Evolutionary conservation across 164 flowering plant species (phyloP), one percentile per base, ranked within the genome.

Genomic region (Echeveria elegans): DNA sequence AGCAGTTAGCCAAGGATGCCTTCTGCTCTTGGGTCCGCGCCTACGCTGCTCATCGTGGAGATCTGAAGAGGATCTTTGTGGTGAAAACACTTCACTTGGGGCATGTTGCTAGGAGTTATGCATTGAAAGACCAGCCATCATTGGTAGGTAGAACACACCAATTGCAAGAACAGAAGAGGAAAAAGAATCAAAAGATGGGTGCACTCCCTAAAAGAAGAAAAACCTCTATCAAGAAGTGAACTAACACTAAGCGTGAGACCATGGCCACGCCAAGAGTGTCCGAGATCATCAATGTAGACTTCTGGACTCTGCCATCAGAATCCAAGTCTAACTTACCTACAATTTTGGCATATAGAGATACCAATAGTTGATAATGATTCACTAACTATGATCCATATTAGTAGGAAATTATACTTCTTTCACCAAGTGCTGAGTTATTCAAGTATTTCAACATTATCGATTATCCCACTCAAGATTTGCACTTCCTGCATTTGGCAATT

Each of bases 1-100:
- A 83, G 79, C 73, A 75, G 64, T 72, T 89, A 64, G 96, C 95
- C 19, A 79, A 85, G 77, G 82, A 79, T 66, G 96, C 97, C 72
- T 94, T 92, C 72, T 80, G 90, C 73, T 88, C 96, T 52, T 92
- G 99, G 99, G 82, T 88, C 9, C 82, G 97, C 69, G 99, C 96
- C 45, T 91, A 91, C 71, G 82, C 95, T 36, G 96, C 96, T 4
- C 97, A 91, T 66, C 87, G 91, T n/a, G 97, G 96, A 6, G 97
- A 88, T 66, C 84, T 94, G 73, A 91, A 88, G 73, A 77, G 80
- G 69, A 87, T 94, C 1, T 94, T 94, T 73, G 77, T 79, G 85
- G 85, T 90, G 78, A 91, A 88, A 78, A 94, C 82, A 71, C 89
- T 94, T 81, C 98, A 91, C 70, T 69, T 91, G 70, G 97, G 99